Base-by-base conservation (phyloP, 352 stramenopile species). In the Globisporangium apiculatum region DNA sequence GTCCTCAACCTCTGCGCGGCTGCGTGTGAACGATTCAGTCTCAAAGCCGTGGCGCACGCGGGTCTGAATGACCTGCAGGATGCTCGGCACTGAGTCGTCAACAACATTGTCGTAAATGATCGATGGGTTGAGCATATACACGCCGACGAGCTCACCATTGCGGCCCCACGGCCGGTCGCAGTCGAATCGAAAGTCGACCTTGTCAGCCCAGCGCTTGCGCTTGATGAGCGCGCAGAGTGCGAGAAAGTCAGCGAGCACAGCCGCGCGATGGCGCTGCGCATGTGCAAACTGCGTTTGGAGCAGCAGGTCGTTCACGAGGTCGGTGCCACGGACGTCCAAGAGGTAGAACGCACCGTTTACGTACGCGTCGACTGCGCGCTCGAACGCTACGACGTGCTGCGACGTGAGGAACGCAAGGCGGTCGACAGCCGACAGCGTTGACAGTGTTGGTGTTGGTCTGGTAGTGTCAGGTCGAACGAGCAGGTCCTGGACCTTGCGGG, bases 261-360 rank as follows among this genome's bases (percentile, higher is more conserved):
- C 62, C 14, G 65, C 73, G 53, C 83, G 77, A 45, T 87, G 70
- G 4, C 46, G 48, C 55, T 91, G 82, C 0, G 79, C 77, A 6
- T 77, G 52, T 1, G 63, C 18, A 31, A 85, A 89, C 45, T 91
- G 79, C 6, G 58, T 75, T 18, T 64, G 68, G 8, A 89, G 60
- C 24, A 89, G 48, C 14, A 87, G 31, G 5, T 70, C 43, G 36
- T 87, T 79, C 31, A 87, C 73, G 11, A 89, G 53, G 43, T 91
- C 79, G 1, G 72, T 77, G 7, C 79, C 82, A 11, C 82, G 77
- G 7, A 60, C 48, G 43, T 56, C 61, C 2, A 73, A 60, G 14
- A 89, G 62, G 37, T 89, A 91, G 63, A 91, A 91, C 4, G 68
- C 55, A 11, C 79, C 82, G 51, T 89, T 91, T 31, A 89, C 69